Evolutionary conservation across 2,329 filamentous ascomycete genomes (phyloP).

Genomic region (Mollisia scopiformis): DNA sequence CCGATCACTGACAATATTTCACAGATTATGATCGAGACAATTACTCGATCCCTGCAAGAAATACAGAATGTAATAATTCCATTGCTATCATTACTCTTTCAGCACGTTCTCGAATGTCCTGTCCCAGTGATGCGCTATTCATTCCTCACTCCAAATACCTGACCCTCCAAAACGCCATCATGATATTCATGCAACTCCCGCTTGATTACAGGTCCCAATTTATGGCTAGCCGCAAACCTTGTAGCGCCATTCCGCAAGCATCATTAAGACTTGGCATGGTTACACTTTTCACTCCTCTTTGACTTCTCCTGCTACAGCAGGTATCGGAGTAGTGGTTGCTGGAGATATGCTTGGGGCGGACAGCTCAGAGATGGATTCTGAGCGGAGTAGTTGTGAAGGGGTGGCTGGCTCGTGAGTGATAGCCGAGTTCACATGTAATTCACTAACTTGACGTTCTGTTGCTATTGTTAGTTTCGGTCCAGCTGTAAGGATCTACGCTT

Average conservation of each 20-base stretch:
- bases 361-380: conserved; percentile 35
- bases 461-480: conserved; percentile 12
- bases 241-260: background rate
- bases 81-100: background rate
- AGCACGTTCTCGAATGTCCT: conserved; percentile 1
- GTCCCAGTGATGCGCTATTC: background rate
- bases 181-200: background rate
- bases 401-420: conserved; percentile 36
- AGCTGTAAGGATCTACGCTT: background rate
- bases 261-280: background rate
- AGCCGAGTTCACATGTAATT: conserved; percentile 31
- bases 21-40: too few relatives aligned
- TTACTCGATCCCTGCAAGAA: background rate
- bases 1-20: too few relatives aligned
- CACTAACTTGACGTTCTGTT: conserved; percentile 34
- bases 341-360: background rate
- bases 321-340: background rate
- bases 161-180: background rate
- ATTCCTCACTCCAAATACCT: background rate
- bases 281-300: conserved; percentile 3
- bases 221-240: background rate
- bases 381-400: conserved; percentile 34
- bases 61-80: background rate
- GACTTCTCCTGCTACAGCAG: background rate
- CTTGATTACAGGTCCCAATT: background rate